phyloP scores from a whole-genome alignment of 176 grass and related monocot genomes.

The Lolium rigidum region DNA sequence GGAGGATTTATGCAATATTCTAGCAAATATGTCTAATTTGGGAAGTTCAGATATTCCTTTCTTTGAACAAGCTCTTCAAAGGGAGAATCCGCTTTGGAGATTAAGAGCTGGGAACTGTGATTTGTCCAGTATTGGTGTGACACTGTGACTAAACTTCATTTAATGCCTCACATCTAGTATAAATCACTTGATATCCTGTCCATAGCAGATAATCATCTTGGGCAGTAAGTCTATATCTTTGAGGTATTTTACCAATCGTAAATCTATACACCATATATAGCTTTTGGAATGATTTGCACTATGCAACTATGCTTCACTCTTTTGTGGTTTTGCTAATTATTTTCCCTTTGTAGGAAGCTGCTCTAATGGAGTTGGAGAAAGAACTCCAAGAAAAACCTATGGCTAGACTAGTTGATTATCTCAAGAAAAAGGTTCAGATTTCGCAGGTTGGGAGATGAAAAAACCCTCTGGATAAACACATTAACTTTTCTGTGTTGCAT shows the following conservation, averaged over 20 bases:
- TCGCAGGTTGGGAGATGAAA: conserved; percentile 67
- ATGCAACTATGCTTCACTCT: conserved; percentile 24
- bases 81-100: conserved; percentile 63
- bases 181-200: conserved; percentile 71
- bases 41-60: conserved; percentile 83
- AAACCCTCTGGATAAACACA: neutral
- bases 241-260: neutral
- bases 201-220: conserved; percentile 80
- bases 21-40: conserved; percentile 73
- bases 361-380: conserved; percentile 75
- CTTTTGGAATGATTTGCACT: conserved; percentile 35
- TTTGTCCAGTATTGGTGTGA: conserved; percentile 58
- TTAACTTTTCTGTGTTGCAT: conserved; percentile 16
- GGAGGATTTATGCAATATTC: conserved; percentile 67
- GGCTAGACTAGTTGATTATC: conserved; percentile 88
- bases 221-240: conserved; percentile 53
- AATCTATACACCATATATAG: conserved; percentile 7
- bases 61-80: conserved; percentile 60
- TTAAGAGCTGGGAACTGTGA: conserved; percentile 73
- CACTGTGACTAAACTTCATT: conserved; percentile 72
- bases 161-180: conserved; percentile 54
- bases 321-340: conserved; percentile 18
- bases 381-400: conserved; percentile 97
- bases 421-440: conserved; percentile 98
- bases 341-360: conserved; percentile 72